These are phyloP conservation scores for Kwoniella bestiolae DNA, from an alignment of 768 basidiomycete species.

Conservation along the genomic window DNA sequence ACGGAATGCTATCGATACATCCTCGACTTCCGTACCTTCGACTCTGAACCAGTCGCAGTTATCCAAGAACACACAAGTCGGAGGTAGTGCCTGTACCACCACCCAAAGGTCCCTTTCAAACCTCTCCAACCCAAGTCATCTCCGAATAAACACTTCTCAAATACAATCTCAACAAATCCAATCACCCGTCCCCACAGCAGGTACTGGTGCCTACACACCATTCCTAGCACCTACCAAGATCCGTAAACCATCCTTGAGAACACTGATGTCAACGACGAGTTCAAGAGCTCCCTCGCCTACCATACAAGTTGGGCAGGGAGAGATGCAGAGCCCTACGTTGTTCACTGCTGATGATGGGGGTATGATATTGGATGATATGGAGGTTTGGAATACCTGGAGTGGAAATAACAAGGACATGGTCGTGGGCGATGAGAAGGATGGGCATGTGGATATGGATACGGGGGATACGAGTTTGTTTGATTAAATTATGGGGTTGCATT, in stretches of 20 bases:
- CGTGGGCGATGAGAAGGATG: background rate
- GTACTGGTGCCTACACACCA: conserved; percentile 23
- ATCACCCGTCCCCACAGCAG: too few relatives aligned
- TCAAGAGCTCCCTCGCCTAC: conserved; percentile 1
- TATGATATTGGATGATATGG: background rate
- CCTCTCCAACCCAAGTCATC: background rate
- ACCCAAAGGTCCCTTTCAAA: background rate
- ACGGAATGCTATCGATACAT: too few relatives aligned
- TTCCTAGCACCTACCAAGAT: conserved; percentile 21
- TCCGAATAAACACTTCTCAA: background rate
- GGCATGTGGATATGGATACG: too few relatives aligned
- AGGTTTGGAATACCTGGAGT: background rate
- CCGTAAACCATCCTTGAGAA: conserved; percentile 36
- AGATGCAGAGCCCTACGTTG: background rate
- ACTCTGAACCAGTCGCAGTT: too few relatives aligned
- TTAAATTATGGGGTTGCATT: too few relatives aligned
- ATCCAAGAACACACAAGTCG: too few relatives aligned
- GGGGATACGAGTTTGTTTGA: too few relatives aligned
- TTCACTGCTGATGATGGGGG: background rate
- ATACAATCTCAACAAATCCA: too few relatives aligned
- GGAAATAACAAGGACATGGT: background rate
- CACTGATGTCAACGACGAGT: conserved; percentile 31
- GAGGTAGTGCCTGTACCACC: background rate
- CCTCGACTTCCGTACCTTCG: background rate
- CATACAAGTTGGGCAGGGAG: too few relatives aligned